Percentiles rank a stretch among this genome's conserved stretches.
phyloP scores from a whole-genome alignment of 1,139 yeast species.

The Diutina rugosa region DNA sequence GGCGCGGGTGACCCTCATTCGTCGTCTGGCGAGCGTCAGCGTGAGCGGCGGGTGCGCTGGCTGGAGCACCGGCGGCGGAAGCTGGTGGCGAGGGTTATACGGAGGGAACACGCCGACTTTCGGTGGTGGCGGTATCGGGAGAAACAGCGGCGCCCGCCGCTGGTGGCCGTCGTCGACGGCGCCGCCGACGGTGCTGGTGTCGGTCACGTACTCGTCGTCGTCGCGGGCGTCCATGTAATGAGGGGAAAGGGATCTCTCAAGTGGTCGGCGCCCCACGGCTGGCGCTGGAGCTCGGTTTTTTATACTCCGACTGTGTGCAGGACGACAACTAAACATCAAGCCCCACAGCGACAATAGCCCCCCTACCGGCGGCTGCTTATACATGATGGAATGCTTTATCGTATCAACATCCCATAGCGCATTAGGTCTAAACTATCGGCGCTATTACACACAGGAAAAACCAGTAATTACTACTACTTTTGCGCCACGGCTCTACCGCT shows the following conservation, averaged over 20 bases:
- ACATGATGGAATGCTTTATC: no score
- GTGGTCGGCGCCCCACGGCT: background rate
- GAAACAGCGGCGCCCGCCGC: background rate
- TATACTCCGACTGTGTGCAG: background rate
- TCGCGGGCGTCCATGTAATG: background rate
- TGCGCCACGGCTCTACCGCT: no score
- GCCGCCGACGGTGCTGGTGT: background rate
- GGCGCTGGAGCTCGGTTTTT: background rate
- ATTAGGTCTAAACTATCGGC: no score
- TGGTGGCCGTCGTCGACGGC: background rate
- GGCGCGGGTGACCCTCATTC: conserved; percentile 38
- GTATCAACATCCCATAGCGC: no score
- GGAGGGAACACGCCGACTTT: background rate
- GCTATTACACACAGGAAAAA: no score
- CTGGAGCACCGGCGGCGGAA: conserved; percentile 1
- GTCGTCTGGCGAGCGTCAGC: conserved; percentile 3
- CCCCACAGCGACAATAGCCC: no score
- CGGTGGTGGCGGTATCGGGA: background rate
- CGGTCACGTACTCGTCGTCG: background rate
- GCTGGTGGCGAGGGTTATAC: background rate
- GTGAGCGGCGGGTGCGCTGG: background rate
- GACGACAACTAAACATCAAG: background rate
- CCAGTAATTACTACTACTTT: no score
- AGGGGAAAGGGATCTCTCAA: background rate
- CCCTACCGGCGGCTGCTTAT: no score